Conservation (phyloP, 805 yeast species). For the Suhomyces emberorum region DNA sequence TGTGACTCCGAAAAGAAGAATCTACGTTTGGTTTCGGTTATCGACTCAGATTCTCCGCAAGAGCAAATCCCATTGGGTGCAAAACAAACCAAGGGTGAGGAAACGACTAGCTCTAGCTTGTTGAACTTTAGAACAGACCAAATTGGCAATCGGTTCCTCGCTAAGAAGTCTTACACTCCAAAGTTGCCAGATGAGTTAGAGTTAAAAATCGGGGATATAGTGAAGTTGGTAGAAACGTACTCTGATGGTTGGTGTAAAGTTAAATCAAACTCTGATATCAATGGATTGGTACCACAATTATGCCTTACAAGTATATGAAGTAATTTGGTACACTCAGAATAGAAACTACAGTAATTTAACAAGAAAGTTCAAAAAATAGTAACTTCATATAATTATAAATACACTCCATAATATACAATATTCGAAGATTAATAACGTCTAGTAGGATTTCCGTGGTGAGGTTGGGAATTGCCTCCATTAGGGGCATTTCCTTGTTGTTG, state of each 20-base stretch:
- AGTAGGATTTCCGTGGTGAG: slow-evolving; percentile 2
- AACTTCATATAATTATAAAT: too few species aligned
- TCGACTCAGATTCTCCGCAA: background rate
- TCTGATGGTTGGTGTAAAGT: slow-evolving; percentile 42
- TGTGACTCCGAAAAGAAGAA: slow-evolving; percentile 1
- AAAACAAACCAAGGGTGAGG: too few species aligned
- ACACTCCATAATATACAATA: too few species aligned
- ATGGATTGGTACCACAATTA: slow-evolving; percentile 34
- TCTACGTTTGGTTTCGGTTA: background rate
- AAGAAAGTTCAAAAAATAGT: too few species aligned
- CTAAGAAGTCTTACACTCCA: slow-evolving; percentile 25
- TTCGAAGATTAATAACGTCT: slow-evolving; percentile 7
- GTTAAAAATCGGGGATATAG: slow-evolving; percentile 29
- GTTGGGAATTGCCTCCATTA: background rate
- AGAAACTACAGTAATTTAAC: too few species aligned
- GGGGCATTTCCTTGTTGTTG: slow-evolving; percentile 5
- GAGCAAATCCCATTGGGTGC: too few species aligned
- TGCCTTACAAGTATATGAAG: slow-evolving; percentile 18
- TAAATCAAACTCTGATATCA: slow-evolving; percentile 7
- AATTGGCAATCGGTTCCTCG: too few species aligned
- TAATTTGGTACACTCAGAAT: too few species aligned
- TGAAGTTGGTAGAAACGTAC: slow-evolving; percentile 20
- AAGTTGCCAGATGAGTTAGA: slow-evolving; percentile 33
- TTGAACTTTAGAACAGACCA: too few species aligned
- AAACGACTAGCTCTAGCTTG: too few species aligned